These are phyloP conservation scores for Aurinia saxatilis DNA, from an alignment of 345 rosid species.

Conservation along the genomic window DNA sequence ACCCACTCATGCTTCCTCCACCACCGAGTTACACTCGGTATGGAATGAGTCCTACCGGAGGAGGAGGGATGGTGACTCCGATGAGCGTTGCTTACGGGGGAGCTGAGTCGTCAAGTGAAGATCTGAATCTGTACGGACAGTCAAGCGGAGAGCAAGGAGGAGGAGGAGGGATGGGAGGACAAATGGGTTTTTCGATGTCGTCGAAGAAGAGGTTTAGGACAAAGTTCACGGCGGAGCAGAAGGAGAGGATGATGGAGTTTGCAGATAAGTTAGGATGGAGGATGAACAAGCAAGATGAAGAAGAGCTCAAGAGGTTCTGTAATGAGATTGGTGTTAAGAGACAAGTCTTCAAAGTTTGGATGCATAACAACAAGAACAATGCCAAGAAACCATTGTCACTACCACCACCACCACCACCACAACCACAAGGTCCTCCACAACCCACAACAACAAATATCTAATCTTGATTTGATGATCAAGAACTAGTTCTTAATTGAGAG, in stretches of 20 bases:
- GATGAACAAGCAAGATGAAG: conserved; percentile 62
- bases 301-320: conserved; percentile 53
- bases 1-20: conserved; percentile 47
- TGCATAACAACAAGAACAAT: conserved; percentile 75
- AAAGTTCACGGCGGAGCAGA: conserved; percentile 60
- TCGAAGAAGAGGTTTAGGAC: conserved; percentile 60
- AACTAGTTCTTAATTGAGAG: background rate
- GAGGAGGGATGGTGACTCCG: conserved; percentile 51
- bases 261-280: conserved; percentile 80
- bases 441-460: background rate
- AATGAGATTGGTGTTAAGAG: conserved; percentile 59
- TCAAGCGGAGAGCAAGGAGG: conserved; percentile 34
- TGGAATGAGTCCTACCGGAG: conserved; percentile 39
- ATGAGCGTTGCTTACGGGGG: conserved; percentile 69
- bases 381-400: conserved; percentile 37
- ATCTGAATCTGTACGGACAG: conserved; percentile 48
- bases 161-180: conserved; percentile 25
- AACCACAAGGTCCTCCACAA: background rate
- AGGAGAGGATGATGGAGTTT: conserved; percentile 70
- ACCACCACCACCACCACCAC: background rate
- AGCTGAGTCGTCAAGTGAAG: conserved; percentile 72
- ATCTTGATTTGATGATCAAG: background rate
- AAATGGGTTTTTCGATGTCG: conserved; percentile 44
- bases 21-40: conserved; percentile 23
- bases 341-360: conserved; percentile 80